These are phyloP conservation scores for Xylaria curta DNA, from an alignment of 495 filamentous ascomycete genomes.

Conservation along the genomic window DNA sequence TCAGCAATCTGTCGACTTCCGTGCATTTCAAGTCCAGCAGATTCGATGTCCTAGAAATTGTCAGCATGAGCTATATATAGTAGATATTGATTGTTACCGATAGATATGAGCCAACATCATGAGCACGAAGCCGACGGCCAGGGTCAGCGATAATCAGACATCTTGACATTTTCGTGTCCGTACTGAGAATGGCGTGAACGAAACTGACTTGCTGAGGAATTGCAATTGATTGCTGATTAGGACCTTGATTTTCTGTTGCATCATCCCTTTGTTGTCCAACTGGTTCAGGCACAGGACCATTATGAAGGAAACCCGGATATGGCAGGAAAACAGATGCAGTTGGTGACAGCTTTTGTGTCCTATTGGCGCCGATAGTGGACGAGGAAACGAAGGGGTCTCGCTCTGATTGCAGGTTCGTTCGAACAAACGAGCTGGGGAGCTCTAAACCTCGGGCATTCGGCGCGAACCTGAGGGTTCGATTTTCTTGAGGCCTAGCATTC, in stretches of 20 bases:
- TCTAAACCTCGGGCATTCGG: slow-evolving; percentile 31
- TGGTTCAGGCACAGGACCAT: slow-evolving; percentile 37
- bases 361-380: slow-evolving; percentile 34
- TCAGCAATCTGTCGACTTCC: slow-evolving; percentile 41
- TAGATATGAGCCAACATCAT: slow-evolving; percentile 46
- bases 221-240: slow-evolving; percentile 4
- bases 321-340: slow-evolving; percentile 56
- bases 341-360: slow-evolving; percentile 54
- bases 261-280: slow-evolving; percentile 26
- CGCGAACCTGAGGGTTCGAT: slow-evolving; percentile 30
- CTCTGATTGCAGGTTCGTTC: slow-evolving; percentile 34
- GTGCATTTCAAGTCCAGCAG: slow-evolving; percentile 35
- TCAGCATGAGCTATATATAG: neutral
- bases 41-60: slow-evolving; percentile 42
- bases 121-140: slow-evolving; percentile 33
- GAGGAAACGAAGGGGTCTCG: slow-evolving; percentile 53
- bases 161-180: slow-evolving; percentile 47
- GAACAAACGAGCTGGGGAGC: slow-evolving; percentile 29
- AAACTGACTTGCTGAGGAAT: slow-evolving; percentile 18
- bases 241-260: neutral
- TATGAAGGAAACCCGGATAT: slow-evolving; percentile 26
- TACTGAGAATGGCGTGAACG: slow-evolving; percentile 41
- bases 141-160: slow-evolving; percentile 45
- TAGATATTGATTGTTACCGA: slow-evolving; percentile 35
- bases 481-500: slow-evolving; percentile 30